Evolutionary conservation across 2,329 filamentous ascomycete genomes (phyloP).

Genomic region (Alternaria metachromatica): DNA sequence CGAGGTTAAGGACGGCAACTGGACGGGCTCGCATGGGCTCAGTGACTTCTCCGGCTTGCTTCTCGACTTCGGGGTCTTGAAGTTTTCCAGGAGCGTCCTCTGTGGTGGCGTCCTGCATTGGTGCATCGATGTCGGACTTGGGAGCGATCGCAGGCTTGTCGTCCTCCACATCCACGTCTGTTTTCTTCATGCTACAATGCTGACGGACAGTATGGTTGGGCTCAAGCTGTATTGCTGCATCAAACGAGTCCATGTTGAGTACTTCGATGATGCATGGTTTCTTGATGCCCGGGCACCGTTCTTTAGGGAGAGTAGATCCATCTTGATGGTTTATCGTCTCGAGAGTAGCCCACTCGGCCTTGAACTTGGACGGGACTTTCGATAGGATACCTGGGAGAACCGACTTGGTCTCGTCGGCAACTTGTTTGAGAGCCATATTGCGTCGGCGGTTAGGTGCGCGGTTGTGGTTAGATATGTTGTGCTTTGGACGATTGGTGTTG

Average conservation of each 20-base stretch:
- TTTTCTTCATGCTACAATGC: conserved; percentile 7
- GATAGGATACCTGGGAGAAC: conserved; percentile 31
- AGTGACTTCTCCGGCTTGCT: not conserved
- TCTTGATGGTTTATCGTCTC: conserved; percentile 19
- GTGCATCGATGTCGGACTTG: not conserved
- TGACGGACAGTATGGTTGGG: conserved; percentile 21
- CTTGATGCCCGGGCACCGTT: conserved; percentile 31
- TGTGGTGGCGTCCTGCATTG: not conserved
- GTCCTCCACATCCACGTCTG: not conserved
- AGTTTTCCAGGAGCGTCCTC: not conserved
- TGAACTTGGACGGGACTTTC: conserved; percentile 19
- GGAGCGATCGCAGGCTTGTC: not conserved
- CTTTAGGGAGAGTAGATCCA: conserved; percentile 19
- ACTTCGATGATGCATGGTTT: conserved; percentile 36
- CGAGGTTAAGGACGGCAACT: conserved; percentile 71
- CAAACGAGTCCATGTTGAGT: conserved; percentile 43
- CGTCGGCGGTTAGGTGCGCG: conserved; percentile 26
- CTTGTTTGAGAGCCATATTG: conserved; percentile 30
- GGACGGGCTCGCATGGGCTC: conserved; percentile 21
- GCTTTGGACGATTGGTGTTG: conserved; percentile 4
- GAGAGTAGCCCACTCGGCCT: conserved; percentile 26
- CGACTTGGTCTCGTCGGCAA: conserved; percentile 35
- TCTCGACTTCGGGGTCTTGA: not conserved
- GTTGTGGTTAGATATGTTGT: not conserved
- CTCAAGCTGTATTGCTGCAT: conserved; percentile 39